A percentile compares a stretch with the other conserved stretches of the same genome.
Evolutionary conservation across 2,329 filamentous ascomycete species (phyloP).

Genomic region (Xylaria sp.): DNA sequence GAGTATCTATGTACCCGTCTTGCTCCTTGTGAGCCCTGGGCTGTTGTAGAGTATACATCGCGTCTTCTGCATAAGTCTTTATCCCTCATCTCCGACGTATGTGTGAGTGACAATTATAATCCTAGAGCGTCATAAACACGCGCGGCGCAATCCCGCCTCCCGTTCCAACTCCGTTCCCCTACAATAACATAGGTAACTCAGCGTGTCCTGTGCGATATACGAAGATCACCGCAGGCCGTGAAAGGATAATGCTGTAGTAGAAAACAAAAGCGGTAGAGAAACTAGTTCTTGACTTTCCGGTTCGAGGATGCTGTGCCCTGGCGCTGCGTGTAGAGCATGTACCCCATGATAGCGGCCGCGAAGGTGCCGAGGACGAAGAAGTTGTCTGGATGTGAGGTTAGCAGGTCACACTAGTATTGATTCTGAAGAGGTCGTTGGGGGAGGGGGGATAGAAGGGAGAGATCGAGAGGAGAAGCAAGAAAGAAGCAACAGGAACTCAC

Average conservation of each 20-base stretch:
- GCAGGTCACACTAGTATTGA: background rate
- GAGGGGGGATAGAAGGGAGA: background rate
- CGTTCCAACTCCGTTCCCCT: background rate
- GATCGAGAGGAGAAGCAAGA: background rate
- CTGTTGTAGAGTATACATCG: too few relatives aligned
- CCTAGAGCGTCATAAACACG: too few relatives aligned
- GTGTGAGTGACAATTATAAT: background rate
- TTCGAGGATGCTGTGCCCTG: conserved; percentile 44
- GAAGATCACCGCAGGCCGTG: background rate
- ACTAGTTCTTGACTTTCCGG: conserved; percentile 45
- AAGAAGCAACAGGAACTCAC: conserved; percentile 39
- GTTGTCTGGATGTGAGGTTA: conserved; percentile 40
- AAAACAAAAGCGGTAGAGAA: background rate
- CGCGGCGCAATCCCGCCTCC: background rate
- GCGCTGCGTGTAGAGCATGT: conserved; percentile 48
- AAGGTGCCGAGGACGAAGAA: conserved; percentile 51
- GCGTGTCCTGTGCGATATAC: background rate
- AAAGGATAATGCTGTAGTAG: background rate
- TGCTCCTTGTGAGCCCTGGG: background rate
- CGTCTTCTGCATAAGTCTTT: too few relatives aligned
- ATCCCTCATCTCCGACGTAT: background rate
- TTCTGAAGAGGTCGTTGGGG: background rate
- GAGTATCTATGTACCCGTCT: background rate
- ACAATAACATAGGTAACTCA: background rate
- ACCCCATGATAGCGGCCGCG: conserved; percentile 47